These are phyloP conservation scores for Ophiostoma perfectum DNA, from an alignment of 2,329 filamentous ascomycete genomes.

Conservation along the genomic window DNA sequence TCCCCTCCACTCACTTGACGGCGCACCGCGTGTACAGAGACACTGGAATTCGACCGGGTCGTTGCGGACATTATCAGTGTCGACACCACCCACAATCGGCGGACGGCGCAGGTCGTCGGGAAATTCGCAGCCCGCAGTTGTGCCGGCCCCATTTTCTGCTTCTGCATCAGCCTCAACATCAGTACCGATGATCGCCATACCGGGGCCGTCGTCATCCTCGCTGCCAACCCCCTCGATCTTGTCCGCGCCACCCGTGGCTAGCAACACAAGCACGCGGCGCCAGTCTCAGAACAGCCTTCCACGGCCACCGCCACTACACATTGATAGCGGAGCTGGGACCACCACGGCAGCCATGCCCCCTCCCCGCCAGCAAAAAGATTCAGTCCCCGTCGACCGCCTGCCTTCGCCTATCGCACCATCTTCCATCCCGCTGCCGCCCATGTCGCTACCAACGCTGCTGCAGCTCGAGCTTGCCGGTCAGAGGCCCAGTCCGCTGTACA, in stretches of 20 bases:
- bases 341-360: not conserved
- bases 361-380: not conserved
- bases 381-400: constrained; percentile 26
- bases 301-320: constrained; percentile 42
- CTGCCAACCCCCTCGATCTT: not conserved
- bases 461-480: constrained; percentile 60
- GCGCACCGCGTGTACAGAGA: constrained; percentile 9
- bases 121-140: not conserved
- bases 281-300: constrained; percentile 46
- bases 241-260: constrained; percentile 19
- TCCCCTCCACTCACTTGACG: not conserved
- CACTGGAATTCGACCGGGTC: constrained; percentile 18
- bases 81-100: constrained; percentile 48
- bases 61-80: constrained; percentile 39
- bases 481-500: constrained; percentile 60
- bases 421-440: constrained; percentile 57
- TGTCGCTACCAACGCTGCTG: constrained; percentile 61
- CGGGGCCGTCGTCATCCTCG: not conserved
- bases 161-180: constrained; percentile 25
- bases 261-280: constrained; percentile 38
- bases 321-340: constrained; percentile 29
- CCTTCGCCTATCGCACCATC: constrained; percentile 48
- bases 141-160: constrained; percentile 23
- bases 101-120: constrained; percentile 29
- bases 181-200: constrained; percentile 30